Conservation (phyloP, 2,329 filamentous ascomycete genomes). For the Curvularia sp. region DNA sequence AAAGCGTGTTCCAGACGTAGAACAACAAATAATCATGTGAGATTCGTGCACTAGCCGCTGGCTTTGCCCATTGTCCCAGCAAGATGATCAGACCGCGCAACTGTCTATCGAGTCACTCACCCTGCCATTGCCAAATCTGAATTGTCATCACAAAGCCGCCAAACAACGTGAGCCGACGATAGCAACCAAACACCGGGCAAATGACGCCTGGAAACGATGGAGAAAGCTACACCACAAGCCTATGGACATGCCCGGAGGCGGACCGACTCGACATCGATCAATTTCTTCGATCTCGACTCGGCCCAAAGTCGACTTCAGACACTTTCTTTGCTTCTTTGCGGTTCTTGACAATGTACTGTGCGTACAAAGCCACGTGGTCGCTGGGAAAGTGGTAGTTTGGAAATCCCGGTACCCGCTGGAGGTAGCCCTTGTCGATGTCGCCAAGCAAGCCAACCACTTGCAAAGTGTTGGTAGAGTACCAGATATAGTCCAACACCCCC, state of each 20-base stretch:
- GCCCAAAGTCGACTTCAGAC: constrained; percentile 49
- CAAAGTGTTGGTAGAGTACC: constrained; percentile 91
- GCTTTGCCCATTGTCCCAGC: constrained; percentile 30
- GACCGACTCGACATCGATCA: constrained; percentile 21
- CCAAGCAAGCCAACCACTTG: constrained; percentile 85
- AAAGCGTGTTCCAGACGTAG: constrained; percentile 32
- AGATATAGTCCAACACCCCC: constrained; percentile 95
- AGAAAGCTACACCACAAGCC: constrained; percentile 36
- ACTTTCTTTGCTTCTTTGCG: constrained; percentile 72
- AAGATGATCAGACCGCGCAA: constrained; percentile 30
- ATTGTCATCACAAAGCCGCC: constrained; percentile 33
- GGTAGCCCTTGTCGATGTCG: constrained; percentile 83
- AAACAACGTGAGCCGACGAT: constrained; percentile 33
- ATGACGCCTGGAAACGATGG: constrained; percentile 43
- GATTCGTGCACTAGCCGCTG: constrained; percentile 41
- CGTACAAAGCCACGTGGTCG: constrained; percentile 88
- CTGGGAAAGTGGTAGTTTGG: constrained; percentile 94
- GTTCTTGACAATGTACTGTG: constrained; percentile 87
- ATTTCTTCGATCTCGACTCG: constrained; percentile 40
- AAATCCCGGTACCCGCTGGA: constrained; percentile 87
- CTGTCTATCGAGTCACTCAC: constrained; percentile 30
- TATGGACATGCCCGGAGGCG: constrained; percentile 36
- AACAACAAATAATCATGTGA: constrained; percentile 45
- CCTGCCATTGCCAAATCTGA: constrained; percentile 33
- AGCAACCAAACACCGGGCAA: constrained; percentile 45